phyloP scores from a whole-genome alignment of 208 protist species.

The Trypanosoma lewisi region DNA sequence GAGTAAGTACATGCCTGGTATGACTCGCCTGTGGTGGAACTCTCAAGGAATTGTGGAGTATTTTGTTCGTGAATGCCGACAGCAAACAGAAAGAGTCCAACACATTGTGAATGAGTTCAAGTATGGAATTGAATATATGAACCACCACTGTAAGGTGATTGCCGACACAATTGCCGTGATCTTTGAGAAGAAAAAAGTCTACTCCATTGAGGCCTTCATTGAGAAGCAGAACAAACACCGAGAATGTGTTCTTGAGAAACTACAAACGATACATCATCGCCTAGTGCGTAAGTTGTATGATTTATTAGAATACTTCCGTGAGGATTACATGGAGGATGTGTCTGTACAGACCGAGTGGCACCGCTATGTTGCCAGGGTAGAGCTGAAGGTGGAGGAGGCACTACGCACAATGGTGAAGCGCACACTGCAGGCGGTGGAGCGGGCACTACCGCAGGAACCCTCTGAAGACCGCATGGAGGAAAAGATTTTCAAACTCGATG shows the following conservation, averaged over 20 bases:
- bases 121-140: constrained; percentile 79
- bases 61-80: constrained; percentile 93
- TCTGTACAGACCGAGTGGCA: constrained; percentile 92
- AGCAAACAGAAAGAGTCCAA: constrained; percentile 82
- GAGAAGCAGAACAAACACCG: constrained; percentile 86
- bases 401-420: constrained; percentile 94
- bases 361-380: constrained; percentile 88
- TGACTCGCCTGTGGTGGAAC: constrained; percentile 94
- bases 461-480: constrained; percentile 84
- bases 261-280: constrained; percentile 76
- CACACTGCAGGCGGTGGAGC: constrained; percentile 91
- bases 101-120: constrained; percentile 94
- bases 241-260: constrained; percentile 61
- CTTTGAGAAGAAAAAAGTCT: constrained; percentile 95
- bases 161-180: constrained; percentile 91
- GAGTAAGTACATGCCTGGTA: constrained; percentile 88
- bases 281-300: constrained; percentile 82
- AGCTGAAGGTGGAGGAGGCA: constrained; percentile 93
- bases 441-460: constrained; percentile 89
- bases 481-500: constrained; percentile 93
- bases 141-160: constrained; percentile 89
- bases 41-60: constrained; percentile 94
- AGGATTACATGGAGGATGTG: constrained; percentile 81
- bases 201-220: constrained; percentile 85
- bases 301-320: constrained; percentile 90